Conservation (phyloP, 306 rosid genomes). For the Prunus padus region DNA sequence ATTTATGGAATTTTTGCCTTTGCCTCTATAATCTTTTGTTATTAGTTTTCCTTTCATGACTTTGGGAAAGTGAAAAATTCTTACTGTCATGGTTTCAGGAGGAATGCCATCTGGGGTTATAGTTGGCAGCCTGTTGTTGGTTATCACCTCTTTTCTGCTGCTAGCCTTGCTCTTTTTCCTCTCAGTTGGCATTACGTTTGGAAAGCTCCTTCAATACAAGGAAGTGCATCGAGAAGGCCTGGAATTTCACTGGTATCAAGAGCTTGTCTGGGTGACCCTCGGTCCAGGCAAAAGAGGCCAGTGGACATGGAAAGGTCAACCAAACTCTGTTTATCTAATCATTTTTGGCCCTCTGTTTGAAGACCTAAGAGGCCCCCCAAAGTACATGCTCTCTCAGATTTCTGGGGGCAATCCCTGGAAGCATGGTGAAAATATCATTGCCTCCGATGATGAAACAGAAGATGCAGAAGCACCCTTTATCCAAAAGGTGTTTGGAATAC, state of each 20-base stretch:
- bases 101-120: conserved; percentile 49
- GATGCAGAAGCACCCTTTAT: conserved; percentile 93
- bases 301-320: conserved; percentile 78
- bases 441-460: conserved; percentile 88
- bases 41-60: conserved; percentile 10
- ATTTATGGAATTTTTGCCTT: not conserved
- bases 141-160: conserved; percentile 43
- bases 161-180: conserved; percentile 72
- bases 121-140: conserved; percentile 65
- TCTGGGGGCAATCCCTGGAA: conserved; percentile 41
- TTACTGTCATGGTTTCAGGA: conserved; percentile 43
- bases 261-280: conserved; percentile 65
- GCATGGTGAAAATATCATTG: conserved; percentile 59
- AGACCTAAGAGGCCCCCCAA: conserved; percentile 94
- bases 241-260: conserved; percentile 81
- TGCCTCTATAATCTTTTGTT: not conserved
- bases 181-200: conserved; percentile 80
- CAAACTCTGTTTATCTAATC: conserved; percentile 44
- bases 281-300: conserved; percentile 97
- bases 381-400: conserved; percentile 92
- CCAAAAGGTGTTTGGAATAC: conserved; percentile 88
- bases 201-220: conserved; percentile 85
- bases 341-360: conserved; percentile 80
- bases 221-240: conserved; percentile 84
- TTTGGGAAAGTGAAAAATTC: conserved; percentile 5